Conservation (phyloP, 2,329 filamentous ascomycete species). For the Penicillium sp. region DNA sequence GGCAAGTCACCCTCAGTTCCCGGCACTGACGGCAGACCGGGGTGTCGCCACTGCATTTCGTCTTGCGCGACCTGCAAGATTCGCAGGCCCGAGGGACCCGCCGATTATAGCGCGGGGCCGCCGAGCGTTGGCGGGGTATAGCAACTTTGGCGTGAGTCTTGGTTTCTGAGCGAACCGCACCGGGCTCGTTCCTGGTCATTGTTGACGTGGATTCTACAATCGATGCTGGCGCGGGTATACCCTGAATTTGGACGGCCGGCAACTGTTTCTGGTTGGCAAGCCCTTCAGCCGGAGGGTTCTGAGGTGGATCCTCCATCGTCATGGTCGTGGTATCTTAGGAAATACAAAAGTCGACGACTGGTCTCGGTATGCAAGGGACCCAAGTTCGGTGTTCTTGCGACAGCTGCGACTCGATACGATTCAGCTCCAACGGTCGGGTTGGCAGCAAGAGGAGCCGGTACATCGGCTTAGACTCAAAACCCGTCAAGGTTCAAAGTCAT, state of each 20-base stretch:
- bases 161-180: background rate
- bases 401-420: background rate
- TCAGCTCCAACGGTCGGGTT: background rate
- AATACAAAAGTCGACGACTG: background rate
- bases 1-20: conserved; percentile 32
- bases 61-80: conserved; percentile 37
- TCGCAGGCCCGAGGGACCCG: conserved; percentile 33
- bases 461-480: background rate
- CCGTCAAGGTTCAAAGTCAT: background rate
- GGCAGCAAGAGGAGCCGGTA: background rate
- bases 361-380: conserved; percentile 1
- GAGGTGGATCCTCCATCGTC: conserved; percentile 14
- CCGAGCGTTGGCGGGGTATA: conserved; percentile 29
- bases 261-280: background rate
- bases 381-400: conserved; percentile 1
- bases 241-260: background rate
- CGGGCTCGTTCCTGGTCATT: background rate
- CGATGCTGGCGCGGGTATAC: conserved; percentile 2
- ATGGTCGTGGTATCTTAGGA: conserved; percentile 6
- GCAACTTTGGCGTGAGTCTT: conserved; percentile 20
- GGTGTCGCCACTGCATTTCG: conserved; percentile 38
- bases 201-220: conserved; percentile 8
- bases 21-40: conserved; percentile 36
- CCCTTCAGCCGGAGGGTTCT: conserved; percentile 1
- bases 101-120: conserved; percentile 16